Evolutionary conservation across 2,329 filamentous ascomycete species (phyloP).

Genomic region (Seiridium cupressi): DNA sequence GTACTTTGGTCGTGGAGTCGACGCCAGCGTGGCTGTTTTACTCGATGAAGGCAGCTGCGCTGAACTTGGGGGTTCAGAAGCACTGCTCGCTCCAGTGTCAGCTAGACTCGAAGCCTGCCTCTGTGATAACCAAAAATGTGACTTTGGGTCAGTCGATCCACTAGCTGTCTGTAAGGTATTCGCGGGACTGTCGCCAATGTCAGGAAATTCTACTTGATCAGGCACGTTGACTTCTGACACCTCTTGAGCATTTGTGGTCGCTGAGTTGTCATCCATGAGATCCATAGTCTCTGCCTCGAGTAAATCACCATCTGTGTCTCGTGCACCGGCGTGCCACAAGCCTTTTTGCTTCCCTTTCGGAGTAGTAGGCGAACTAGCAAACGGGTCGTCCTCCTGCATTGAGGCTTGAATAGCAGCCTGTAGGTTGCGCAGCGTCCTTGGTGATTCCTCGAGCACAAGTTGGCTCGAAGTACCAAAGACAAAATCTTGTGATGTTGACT

Average conservation of each 20-base stretch:
- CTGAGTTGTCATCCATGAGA: slow-evolving; percentile 40
- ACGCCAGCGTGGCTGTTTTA: background rate
- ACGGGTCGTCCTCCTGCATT: slow-evolving; percentile 42
- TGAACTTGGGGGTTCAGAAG: background rate
- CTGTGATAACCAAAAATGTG: slow-evolving; percentile 17
- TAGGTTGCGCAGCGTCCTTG: slow-evolving; percentile 60
- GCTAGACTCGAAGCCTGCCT: background rate
- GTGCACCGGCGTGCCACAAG: slow-evolving; percentile 70
- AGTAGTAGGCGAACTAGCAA: slow-evolving; percentile 26
- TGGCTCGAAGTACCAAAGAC: slow-evolving; percentile 87
- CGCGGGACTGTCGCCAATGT: slow-evolving; percentile 24
- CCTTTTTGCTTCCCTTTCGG: slow-evolving; percentile 25
- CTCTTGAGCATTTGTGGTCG: background rate
- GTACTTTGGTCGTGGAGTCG: slow-evolving; percentile 50
- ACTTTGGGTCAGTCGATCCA: slow-evolving; percentile 6
- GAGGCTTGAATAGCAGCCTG: slow-evolving; percentile 62
- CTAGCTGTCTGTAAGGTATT: background rate
- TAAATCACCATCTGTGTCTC: slow-evolving; percentile 63
- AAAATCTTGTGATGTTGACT: slow-evolving; percentile 70
- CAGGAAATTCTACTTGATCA: slow-evolving; percentile 20
- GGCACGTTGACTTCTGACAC: slow-evolving; percentile 13
- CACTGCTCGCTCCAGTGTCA: background rate
- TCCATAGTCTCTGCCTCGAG: slow-evolving; percentile 63
- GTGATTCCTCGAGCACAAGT: slow-evolving; percentile 70
- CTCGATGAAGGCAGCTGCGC: slow-evolving; percentile 2